phyloP scores from a whole-genome alignment of 495 filamentous ascomycete genomes.

The Jackrogersella minutella region DNA sequence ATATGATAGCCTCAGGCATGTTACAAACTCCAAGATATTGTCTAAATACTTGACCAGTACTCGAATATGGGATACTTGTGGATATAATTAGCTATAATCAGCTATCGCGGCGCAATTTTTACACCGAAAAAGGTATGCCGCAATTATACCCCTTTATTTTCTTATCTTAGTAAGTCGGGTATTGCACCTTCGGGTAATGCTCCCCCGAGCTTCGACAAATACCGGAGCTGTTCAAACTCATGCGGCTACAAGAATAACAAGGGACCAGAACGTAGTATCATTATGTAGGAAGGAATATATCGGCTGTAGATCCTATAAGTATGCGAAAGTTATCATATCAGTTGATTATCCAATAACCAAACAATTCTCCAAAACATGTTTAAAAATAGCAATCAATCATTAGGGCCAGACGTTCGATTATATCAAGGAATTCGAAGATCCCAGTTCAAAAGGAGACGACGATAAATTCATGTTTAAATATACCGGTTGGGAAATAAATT shows the following conservation, averaged over 20 bases:
- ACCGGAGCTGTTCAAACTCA: not conserved
- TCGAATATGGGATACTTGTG: not conserved
- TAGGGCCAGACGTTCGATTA: no score
- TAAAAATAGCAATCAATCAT: no score
- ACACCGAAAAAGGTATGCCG: constrained; percentile 12
- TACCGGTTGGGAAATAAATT: no score
- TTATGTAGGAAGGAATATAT: not conserved
- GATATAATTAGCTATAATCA: not conserved
- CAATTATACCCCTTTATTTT: constrained; percentile 12
- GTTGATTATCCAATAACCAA: not conserved
- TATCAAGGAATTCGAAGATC: no score
- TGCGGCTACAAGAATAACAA: not conserved
- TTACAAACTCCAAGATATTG: not conserved
- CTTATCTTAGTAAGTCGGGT: constrained; percentile 31
- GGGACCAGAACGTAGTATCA: not conserved
- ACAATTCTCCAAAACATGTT: no score
- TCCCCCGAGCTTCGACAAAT: constrained; percentile 8
- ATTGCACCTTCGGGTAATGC: constrained; percentile 32
- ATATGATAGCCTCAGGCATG: not conserved
- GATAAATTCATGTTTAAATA: no score
- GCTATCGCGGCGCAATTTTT: constrained; percentile 1
- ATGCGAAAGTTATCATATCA: constrained; percentile 5
- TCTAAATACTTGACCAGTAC: not conserved
- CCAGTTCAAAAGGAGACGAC: no score
- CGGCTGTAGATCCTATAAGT: constrained; percentile 1